Evolutionary conservation across 2,329 filamentous ascomycete species (phyloP).

Genomic region (Fusarium nisikadoi): DNA sequence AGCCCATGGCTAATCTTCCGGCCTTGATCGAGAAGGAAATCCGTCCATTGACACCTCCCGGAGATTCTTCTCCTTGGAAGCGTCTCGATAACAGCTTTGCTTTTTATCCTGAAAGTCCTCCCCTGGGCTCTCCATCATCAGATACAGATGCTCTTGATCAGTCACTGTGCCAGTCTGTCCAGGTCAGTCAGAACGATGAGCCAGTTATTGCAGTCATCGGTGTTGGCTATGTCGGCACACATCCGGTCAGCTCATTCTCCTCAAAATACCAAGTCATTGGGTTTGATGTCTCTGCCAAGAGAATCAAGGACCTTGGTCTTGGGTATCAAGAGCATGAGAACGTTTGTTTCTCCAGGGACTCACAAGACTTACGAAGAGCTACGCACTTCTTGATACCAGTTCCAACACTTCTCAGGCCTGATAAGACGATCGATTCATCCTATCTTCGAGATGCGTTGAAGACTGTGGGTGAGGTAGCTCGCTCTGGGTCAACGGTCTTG

Average conservation of each 20-base stretch:
- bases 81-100: conserved; percentile 9
- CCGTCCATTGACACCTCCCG: neutral
- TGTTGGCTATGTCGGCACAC: conserved; percentile 63
- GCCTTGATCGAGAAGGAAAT: neutral
- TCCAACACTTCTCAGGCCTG: conserved; percentile 58
- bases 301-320: conserved; percentile 48
- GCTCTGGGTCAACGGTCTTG: conserved; percentile 57
- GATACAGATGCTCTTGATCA: neutral
- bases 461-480: conserved; percentile 54
- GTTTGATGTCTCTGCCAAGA: conserved; percentile 56
- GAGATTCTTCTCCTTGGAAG: conserved; percentile 11
- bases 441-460: conserved; percentile 57
- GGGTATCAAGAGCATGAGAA: conserved; percentile 30
- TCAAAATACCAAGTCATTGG: conserved; percentile 55
- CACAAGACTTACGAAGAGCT: conserved; percentile 51
- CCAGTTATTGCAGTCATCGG: conserved; percentile 59
- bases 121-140: conserved; percentile 11
- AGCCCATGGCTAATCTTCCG: neutral
- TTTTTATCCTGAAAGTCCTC: conserved; percentile 25
- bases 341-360: conserved; percentile 48
- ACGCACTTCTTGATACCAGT: conserved; percentile 64
- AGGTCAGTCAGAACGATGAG: conserved; percentile 17
- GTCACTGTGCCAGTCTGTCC: neutral
- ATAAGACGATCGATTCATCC: conserved; percentile 59
- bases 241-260: conserved; percentile 57